Conservation (phyloP, 306 rosid genomes). For the Alnus glutinosa region DNA sequence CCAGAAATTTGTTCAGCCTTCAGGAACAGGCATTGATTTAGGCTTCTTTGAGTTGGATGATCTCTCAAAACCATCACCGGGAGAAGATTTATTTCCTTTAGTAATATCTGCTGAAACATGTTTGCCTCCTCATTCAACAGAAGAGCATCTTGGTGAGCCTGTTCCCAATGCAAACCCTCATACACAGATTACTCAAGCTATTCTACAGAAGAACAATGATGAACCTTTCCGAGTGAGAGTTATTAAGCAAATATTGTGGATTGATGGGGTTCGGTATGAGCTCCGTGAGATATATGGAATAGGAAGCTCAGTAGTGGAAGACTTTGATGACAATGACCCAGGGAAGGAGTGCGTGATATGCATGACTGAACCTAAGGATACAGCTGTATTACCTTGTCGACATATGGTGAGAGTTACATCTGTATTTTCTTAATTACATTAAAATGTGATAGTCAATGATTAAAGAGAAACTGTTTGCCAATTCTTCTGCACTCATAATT, state of each 20-base stretch:
- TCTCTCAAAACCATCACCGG: conserved; percentile 82
- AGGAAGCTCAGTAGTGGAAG: conserved; percentile 55
- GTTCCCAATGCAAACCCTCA: conserved; percentile 42
- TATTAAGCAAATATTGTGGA: conserved; percentile 72
- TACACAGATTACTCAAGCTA: conserved; percentile 82
- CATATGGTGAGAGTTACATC: conserved; percentile 71
- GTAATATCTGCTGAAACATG: conserved; percentile 77
- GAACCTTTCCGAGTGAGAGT: conserved; percentile 71
- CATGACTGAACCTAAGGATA: conserved; percentile 90
- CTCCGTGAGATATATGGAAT: conserved; percentile 83
- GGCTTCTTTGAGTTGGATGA: conserved; percentile 88
- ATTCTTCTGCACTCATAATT: conserved; percentile 4
- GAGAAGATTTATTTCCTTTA: conserved; percentile 73
- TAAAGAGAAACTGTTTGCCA: conserved; percentile 8
- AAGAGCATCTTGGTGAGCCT: conserved; percentile 40
- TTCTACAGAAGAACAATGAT: conserved; percentile 60
- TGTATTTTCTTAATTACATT: conserved; percentile 15
- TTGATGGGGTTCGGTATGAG: conserved; percentile 77
- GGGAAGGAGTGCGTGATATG: conserved; percentile 91
- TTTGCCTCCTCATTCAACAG: conserved; percentile 36
- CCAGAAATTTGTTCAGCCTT: conserved; percentile 72
- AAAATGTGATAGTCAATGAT: conserved; percentile 3
- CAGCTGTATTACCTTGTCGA: conserved; percentile 82
- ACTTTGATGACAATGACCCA: conserved; percentile 60
- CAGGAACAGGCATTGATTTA: conserved; percentile 85